phyloP scores from a whole-genome alignment of 2,329 filamentous ascomycete genomes.

The Stemphylium beticola region DNA sequence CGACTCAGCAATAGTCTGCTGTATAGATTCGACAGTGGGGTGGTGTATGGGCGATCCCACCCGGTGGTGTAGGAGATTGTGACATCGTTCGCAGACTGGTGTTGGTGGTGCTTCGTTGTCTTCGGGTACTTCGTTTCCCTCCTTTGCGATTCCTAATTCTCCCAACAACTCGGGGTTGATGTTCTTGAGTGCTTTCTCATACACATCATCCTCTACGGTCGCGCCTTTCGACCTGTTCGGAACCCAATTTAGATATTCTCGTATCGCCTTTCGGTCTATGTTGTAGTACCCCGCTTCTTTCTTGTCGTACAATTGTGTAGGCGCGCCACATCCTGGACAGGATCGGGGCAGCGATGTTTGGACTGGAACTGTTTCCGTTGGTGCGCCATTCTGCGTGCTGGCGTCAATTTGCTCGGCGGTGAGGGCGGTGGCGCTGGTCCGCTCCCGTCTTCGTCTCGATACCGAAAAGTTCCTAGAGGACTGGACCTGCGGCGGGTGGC shows the following conservation, averaged over 20 bases:
- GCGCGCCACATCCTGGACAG: slow-evolving; percentile 69
- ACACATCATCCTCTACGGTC: slow-evolving; percentile 44
- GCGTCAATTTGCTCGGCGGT: slow-evolving; percentile 10
- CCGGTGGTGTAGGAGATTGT: slow-evolving; percentile 78
- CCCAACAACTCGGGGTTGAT: slow-evolving; percentile 35
- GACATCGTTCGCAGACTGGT: slow-evolving; percentile 86
- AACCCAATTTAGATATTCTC: slow-evolving; percentile 44
- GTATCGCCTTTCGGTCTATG: slow-evolving; percentile 56
- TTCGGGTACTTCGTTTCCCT: slow-evolving; percentile 16
- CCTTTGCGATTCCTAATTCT: slow-evolving; percentile 38
- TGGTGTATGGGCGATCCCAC: slow-evolving; percentile 75
- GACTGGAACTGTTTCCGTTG: slow-evolving; percentile 4
- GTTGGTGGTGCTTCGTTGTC: slow-evolving; percentile 30
- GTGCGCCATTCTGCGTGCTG: background rate
- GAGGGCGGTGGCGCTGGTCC: slow-evolving; percentile 15
- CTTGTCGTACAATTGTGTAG: slow-evolving; percentile 62
- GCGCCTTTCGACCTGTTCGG: slow-evolving; percentile 25
- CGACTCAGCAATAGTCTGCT: slow-evolving; percentile 84
- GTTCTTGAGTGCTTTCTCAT: slow-evolving; percentile 45
- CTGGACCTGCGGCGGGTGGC: slow-evolving; percentile 4
- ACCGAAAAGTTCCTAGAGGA: slow-evolving; percentile 33
- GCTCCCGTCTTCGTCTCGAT: slow-evolving; percentile 25
- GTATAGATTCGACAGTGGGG: slow-evolving; percentile 79
- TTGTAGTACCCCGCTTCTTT: slow-evolving; percentile 65
- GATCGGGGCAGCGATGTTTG: slow-evolving; percentile 54